phyloP scores from a whole-genome alignment of 805 yeast species.

The Metschnikowia shivogae region DNA sequence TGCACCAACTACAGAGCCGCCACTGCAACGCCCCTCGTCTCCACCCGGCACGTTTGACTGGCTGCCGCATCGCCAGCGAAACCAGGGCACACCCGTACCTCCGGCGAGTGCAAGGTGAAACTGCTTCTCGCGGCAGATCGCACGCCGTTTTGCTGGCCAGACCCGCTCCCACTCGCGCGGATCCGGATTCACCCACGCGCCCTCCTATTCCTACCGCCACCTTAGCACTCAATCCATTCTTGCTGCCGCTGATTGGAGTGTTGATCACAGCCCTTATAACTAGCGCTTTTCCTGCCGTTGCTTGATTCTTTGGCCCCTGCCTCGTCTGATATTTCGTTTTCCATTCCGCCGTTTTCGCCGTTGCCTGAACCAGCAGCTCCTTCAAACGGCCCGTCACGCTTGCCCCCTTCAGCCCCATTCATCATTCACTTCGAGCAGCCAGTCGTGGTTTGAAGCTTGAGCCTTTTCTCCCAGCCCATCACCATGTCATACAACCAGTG shows the following conservation, averaged over 20 bases:
- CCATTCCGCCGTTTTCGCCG: background rate
- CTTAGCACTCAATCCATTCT: background rate
- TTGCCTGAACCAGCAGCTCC: no score
- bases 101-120: no score
- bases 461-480: background rate
- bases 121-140: background rate
- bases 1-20: no score
- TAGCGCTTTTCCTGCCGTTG: background rate
- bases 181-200: conserved; percentile 4
- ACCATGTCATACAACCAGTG: conserved; percentile 1
- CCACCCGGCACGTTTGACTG: no score
- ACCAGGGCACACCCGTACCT: background rate
- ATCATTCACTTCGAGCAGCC: no score
- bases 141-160: background rate
- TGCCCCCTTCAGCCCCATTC: no score
- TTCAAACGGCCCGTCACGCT: no score
- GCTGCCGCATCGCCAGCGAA: background rate
- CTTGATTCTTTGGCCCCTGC: background rate
- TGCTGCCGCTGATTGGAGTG: background rate
- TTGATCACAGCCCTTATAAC: conserved; percentile 1
- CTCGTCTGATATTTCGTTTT: background rate
- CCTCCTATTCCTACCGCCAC: conserved; percentile 1
- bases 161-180: conserved; percentile 4
- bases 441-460: background rate
- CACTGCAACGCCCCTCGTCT: no score